These are phyloP conservation scores for Globisporangium ultimum DNA, from an alignment of 352 stramenopile genomes.

Conservation along the genomic window DNA sequence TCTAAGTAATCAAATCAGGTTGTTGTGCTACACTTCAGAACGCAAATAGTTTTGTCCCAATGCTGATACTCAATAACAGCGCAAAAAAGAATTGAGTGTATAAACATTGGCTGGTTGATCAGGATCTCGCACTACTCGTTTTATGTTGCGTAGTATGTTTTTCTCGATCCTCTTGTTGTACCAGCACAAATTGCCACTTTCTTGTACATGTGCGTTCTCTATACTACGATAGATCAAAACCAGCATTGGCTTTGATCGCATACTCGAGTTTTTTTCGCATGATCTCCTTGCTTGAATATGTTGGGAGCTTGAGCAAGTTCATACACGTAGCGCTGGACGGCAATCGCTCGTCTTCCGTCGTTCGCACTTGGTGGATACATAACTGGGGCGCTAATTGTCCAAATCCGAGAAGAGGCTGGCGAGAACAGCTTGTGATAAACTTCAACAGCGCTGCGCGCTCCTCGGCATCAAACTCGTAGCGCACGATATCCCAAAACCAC, in stretches of 20 bases:
- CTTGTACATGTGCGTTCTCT: conserved; percentile 32
- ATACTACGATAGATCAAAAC: conserved; percentile 96
- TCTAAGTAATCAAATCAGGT: too few relatives aligned
- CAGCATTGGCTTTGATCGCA: conserved; percentile 93
- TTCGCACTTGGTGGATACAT: conserved; percentile 89
- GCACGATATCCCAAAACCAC: conserved; percentile 81
- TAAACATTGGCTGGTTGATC: too few relatives aligned
- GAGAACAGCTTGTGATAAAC: conserved; percentile 94
- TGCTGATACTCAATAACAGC: too few relatives aligned
- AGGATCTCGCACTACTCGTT: too few relatives aligned
- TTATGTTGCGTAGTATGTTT: too few relatives aligned
- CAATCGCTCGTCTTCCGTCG: conserved; percentile 63
- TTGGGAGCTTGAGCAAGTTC: conserved; percentile 97
- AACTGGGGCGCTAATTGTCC: conserved; percentile 91
- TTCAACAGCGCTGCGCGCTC: conserved; percentile 91
- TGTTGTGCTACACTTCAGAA: too few relatives aligned
- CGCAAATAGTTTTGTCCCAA: too few relatives aligned
- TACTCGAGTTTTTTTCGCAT: conserved; percentile 95
- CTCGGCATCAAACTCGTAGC: conserved; percentile 67
- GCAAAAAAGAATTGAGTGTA: too few relatives aligned
- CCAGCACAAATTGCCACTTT: too few relatives aligned
- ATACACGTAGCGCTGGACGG: conserved; percentile 94
- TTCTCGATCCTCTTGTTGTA: too few relatives aligned
- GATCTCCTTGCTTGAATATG: conserved; percentile 93
- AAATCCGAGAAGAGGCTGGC: conserved; percentile 95